Conservation (phyloP, 352 stramenopile genomes). For the Phytophthora fragariaefolia region DNA sequence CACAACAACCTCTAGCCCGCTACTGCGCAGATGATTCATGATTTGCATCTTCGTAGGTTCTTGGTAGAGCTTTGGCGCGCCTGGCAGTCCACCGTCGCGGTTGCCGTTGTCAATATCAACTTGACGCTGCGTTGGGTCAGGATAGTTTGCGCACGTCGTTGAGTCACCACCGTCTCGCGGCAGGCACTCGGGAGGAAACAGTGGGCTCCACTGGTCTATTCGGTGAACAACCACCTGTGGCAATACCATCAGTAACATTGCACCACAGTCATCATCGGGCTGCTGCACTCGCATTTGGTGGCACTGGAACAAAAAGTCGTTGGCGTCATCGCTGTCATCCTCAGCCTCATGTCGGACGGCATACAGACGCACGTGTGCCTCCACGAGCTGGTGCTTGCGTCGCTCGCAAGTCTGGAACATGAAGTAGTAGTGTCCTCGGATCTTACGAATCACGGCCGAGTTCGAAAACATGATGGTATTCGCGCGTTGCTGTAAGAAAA, state of each 20-base stretch:
- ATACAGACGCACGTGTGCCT: conserved; percentile 86
- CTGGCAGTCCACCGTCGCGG: conserved; percentile 57
- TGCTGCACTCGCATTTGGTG: conserved; percentile 91
- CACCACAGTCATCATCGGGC: conserved; percentile 81
- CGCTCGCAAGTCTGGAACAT: conserved; percentile 93
- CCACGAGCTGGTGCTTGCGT: conserved; percentile 89
- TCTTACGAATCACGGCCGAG: conserved; percentile 87
- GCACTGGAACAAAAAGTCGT: conserved; percentile 76
- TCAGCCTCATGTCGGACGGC: conserved; percentile 76
- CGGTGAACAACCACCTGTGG: conserved; percentile 85
- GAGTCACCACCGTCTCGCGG: conserved; percentile 52
- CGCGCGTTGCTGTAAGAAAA: conserved; percentile 65
- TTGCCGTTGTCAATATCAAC: conserved; percentile 89
- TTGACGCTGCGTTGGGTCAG: conserved; percentile 72
- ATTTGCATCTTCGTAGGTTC: conserved; percentile 78
- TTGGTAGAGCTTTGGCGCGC: conserved; percentile 45
- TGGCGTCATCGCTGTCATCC: conserved; percentile 43
- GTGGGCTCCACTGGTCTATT: conserved; percentile 86
- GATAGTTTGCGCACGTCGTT: conserved; percentile 64
- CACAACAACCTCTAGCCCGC: conserved; percentile 81
- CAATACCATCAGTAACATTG: conserved; percentile 85
- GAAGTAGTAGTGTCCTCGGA: conserved; percentile 91
- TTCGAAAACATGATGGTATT: conserved; percentile 91
- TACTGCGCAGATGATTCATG: conserved; percentile 65
- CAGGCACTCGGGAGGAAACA: conserved; percentile 83